Evolutionary conservation across 768 basidiomycete species (phyloP).

Genomic region (Dendrothele bispora): DNA sequence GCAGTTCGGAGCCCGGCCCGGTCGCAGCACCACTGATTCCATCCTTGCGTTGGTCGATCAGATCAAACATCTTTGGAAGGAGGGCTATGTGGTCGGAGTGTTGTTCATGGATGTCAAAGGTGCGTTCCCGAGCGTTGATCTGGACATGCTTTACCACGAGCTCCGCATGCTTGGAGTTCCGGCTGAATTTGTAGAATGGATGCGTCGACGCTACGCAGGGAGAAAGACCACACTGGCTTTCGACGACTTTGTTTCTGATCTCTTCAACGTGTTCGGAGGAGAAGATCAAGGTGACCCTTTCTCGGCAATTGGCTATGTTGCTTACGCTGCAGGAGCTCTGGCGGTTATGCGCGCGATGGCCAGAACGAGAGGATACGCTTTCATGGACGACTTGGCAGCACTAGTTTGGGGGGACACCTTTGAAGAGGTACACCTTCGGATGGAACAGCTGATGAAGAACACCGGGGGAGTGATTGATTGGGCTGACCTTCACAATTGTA

Average conservation of each 20-base stretch:
- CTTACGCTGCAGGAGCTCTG: too few species aligned
- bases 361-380: too few species aligned
- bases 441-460: too few species aligned
- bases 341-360: too few species aligned
- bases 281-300: too few species aligned
- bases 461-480: too few species aligned
- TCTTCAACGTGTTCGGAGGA: too few species aligned
- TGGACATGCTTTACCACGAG: constrained; percentile 18
- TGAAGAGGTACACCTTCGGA: too few species aligned
- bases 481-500: too few species aligned
- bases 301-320: too few species aligned
- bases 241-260: constrained; percentile 25
- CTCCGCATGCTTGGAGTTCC: constrained; percentile 23
- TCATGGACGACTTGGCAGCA: too few species aligned
- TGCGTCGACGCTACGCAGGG: constrained; percentile 14
- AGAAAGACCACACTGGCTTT: constrained; percentile 23
- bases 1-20: constrained; percentile 30
- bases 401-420: too few species aligned
- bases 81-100: constrained; percentile 18
- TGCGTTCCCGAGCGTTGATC: constrained; percentile 23
- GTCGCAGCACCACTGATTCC: constrained; percentile 26
- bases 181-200: constrained; percentile 11
- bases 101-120: constrained; percentile 31
- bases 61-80: constrained; percentile 22
- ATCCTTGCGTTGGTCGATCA: constrained; percentile 20